A percentile compares a stretch with the other conserved stretches of the same genome.
These are phyloP conservation scores for Colletotrichum horii DNA, from an alignment of 2,329 filamentous ascomycete species.

Conservation along the genomic window DNA sequence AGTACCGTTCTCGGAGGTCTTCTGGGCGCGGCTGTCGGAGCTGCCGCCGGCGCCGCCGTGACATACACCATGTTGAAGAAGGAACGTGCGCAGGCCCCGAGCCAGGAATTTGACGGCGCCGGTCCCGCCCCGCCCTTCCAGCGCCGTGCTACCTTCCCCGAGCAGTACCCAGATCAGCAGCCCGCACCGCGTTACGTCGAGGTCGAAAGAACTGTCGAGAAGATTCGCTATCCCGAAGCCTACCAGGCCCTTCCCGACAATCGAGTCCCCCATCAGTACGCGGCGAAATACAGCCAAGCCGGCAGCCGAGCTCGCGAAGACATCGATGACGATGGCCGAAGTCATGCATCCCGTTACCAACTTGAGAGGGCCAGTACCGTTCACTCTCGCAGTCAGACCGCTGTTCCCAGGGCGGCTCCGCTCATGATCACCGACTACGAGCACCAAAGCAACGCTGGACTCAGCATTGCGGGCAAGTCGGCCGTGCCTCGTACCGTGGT, in stretches of 20 bases:
- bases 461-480: conserved; percentile 33
- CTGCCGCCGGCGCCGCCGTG: conserved; percentile 65
- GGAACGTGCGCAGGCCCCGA: conserved; percentile 49
- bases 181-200: conserved; percentile 40
- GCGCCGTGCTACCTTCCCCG: conserved; percentile 52
- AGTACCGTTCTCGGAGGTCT: conserved; percentile 77
- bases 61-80: conserved; percentile 75
- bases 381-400: conserved; percentile 47
- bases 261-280: conserved; percentile 39
- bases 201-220: conserved; percentile 41
- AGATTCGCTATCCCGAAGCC: conserved; percentile 40
- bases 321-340: conserved; percentile 43
- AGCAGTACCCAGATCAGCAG: conserved; percentile 32
- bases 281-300: conserved; percentile 39
- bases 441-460: conserved; percentile 43
- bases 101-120: conserved; percentile 42
- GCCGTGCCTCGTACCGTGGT: not conserved
- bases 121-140: conserved; percentile 37
- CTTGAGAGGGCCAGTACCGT: conserved; percentile 30
- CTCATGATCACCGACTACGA: conserved; percentile 47
- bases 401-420: conserved; percentile 35
- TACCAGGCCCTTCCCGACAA: conserved; percentile 33
- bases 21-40: conserved; percentile 79
- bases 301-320: conserved; percentile 35
- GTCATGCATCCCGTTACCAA: conserved; percentile 44